Conservation (phyloP, 2,329 filamentous ascomycete genomes). For the Pseudopithomyces chartarum region DNA sequence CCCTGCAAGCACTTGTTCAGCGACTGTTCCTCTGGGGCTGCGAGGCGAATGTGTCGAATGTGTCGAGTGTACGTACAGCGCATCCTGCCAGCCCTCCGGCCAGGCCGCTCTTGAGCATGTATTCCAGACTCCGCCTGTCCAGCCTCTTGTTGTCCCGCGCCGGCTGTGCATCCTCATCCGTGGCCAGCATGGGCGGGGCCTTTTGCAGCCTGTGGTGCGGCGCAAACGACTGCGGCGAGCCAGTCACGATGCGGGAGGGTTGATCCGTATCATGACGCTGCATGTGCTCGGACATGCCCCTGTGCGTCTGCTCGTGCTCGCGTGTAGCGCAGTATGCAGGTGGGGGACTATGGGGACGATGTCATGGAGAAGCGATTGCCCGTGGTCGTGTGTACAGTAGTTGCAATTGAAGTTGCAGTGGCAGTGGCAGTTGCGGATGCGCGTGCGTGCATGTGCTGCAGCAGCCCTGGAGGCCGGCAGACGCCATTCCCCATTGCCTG, state of each 20-base stretch:
- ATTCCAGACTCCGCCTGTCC: slow-evolving; percentile 78
- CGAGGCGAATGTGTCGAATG: neutral
- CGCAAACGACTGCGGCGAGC: slow-evolving; percentile 29
- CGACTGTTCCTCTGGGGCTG: neutral
- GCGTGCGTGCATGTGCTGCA: slow-evolving; percentile 8
- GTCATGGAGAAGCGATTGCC: slow-evolving; percentile 25
- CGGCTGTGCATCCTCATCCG: slow-evolving; percentile 57
- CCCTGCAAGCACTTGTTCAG: slow-evolving; percentile 60
- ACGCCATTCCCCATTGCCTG: too few relatives aligned
- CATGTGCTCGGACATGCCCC: slow-evolving; percentile 46
- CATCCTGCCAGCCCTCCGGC: slow-evolving; percentile 92
- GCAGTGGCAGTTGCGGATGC: neutral
- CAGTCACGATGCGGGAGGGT: slow-evolving; percentile 45
- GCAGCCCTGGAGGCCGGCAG: slow-evolving; percentile 5
- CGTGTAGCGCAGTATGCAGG: slow-evolving; percentile 17
- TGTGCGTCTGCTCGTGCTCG: slow-evolving; percentile 10
- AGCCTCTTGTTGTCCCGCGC: slow-evolving; percentile 52
- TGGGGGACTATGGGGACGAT: slow-evolving; percentile 37
- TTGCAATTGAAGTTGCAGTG: too few relatives aligned
- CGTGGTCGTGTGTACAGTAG: neutral
- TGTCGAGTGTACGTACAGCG: slow-evolving; percentile 65
- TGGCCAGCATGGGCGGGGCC: slow-evolving; percentile 54
- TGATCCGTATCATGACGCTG: slow-evolving; percentile 41
- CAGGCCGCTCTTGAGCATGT: slow-evolving; percentile 79
- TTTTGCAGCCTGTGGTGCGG: slow-evolving; percentile 18